Base-by-base conservation (phyloP, 306 rosid species). In the Pachyrhizus erosus region DNA sequence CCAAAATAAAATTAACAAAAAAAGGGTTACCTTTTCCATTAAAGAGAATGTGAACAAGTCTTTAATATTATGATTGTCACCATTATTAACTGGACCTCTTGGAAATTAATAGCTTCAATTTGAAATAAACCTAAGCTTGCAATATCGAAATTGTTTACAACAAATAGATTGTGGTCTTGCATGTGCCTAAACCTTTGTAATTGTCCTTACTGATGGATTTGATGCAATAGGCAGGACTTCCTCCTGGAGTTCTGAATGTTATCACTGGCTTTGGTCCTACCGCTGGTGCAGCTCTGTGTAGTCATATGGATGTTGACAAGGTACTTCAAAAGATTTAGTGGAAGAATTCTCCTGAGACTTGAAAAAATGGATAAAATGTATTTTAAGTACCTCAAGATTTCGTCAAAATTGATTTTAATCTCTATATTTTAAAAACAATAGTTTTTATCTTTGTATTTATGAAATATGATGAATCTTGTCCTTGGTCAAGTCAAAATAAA, bases 251-350 rank as follows among this genome's bases (percentile, higher is more conserved):
- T 84, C 55, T 93, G 45, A 93, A 93, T 78, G 58, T 93, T 43
- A 70, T 89, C 83, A 84, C 90, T 71, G 97, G 97, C 76, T 93
- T 76, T 34, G 96, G 97, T 74, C 96, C 92, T 12, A 87, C 91
- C 69, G 92, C 91, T 39, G 97, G 97, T 77, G 94, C 92, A 49
- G 90, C 96, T 48, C 80, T 93, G 72, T 87, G 91, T 68, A 89
- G 90, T 40, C 97, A 93, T 76, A 93, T 86, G 97, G 88, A 86
- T 57, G 91, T 93, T 80, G 96, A 91, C 74, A 93, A 93, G 94
- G 97, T 92, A 87, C 33, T 51, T 52, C 23, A 39, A 14, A 13
- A 65, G 9, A 49, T 37, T 34, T 60, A 23, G 24, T 10, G 67
- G 67, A 69, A 45, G 37, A 43, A 17, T 51, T 42, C 14, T 34